phyloP scores from a whole-genome alignment of 73 alveolate genomes.

The Uronychia binucleata region DNA sequence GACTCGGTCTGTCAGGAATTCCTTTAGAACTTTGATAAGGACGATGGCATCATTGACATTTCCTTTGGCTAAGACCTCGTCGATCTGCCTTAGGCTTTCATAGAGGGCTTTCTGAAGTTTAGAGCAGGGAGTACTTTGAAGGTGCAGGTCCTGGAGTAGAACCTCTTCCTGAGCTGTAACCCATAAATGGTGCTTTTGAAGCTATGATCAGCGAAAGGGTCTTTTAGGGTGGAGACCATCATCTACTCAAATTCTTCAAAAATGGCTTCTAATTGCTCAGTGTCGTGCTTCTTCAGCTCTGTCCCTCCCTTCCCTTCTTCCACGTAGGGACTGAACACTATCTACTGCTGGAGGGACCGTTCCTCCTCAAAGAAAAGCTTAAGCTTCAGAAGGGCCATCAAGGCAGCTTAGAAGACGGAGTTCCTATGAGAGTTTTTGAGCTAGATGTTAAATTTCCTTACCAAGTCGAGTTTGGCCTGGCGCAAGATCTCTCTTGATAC shows the following conservation, averaged over 20 bases:
- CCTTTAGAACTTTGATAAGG: background rate
- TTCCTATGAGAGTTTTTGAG: background rate
- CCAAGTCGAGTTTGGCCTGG: slow-evolving; percentile 37
- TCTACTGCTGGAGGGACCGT: background rate
- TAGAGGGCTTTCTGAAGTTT: background rate
- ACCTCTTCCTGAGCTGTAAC: background rate
- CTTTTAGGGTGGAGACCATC: background rate
- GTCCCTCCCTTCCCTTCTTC: no score
- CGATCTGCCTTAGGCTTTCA: background rate
- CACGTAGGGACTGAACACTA: no score
- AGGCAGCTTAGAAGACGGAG: background rate
- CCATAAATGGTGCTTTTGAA: background rate
- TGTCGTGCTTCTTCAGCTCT: background rate
- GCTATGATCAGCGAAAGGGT: background rate
- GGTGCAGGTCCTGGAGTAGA: background rate
- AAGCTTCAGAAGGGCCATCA: background rate
- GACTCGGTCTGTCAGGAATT: background rate
- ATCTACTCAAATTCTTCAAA: background rate
- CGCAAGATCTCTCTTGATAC: slow-evolving; percentile 48
- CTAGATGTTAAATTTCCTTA: background rate
- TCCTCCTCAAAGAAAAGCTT: background rate
- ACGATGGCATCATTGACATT: background rate
- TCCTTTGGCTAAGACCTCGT: background rate
- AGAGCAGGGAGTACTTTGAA: background rate
- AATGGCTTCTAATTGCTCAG: background rate